phyloP scores from a whole-genome alignment of 2,329 filamentous ascomycete genomes.

The Dactylellina drechsleri region DNA sequence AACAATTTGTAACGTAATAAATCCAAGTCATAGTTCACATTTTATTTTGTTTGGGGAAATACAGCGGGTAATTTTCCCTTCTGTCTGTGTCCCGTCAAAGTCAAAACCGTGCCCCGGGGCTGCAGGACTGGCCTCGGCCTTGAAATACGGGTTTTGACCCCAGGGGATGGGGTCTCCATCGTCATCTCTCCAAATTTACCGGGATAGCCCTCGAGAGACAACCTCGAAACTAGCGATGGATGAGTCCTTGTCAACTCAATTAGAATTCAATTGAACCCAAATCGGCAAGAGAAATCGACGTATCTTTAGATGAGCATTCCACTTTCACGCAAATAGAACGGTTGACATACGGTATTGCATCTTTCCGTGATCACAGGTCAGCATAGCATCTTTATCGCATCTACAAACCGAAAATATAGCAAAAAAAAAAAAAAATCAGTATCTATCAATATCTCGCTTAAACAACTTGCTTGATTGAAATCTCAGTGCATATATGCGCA shows the following conservation, averaged over 20 bases:
- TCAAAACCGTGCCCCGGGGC: constrained; percentile 21
- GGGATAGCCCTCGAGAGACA: constrained; percentile 22
- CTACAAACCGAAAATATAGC: constrained; percentile 10
- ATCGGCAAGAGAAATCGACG: constrained; percentile 32
- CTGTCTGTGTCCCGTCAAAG: constrained; percentile 10
- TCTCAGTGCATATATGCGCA: constrained; percentile 30
- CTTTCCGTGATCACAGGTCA: background rate
- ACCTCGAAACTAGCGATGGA: background rate
- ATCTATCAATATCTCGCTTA: constrained; percentile 46
- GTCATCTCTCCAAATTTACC: constrained; percentile 20
- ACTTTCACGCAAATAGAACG: constrained; percentile 33
- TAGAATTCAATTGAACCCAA: constrained; percentile 26
- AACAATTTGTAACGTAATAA: constrained; percentile 1
- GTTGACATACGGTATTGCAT: background rate
- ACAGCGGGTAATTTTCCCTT: constrained; percentile 1
- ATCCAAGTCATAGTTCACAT: background rate
- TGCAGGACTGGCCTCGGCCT: background rate
- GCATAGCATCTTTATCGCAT: background rate
- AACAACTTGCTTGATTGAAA: constrained; percentile 10
- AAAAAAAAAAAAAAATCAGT: background rate
- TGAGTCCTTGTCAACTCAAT: constrained; percentile 13
- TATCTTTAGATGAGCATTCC: constrained; percentile 21
- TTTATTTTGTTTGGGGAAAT: constrained; percentile 9
- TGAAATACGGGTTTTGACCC: background rate
- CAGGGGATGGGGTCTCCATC: constrained; percentile 5